phyloP scores from a whole-genome alignment of 2,329 filamentous ascomycete genomes.

The Microdochium bolleyi region DNA sequence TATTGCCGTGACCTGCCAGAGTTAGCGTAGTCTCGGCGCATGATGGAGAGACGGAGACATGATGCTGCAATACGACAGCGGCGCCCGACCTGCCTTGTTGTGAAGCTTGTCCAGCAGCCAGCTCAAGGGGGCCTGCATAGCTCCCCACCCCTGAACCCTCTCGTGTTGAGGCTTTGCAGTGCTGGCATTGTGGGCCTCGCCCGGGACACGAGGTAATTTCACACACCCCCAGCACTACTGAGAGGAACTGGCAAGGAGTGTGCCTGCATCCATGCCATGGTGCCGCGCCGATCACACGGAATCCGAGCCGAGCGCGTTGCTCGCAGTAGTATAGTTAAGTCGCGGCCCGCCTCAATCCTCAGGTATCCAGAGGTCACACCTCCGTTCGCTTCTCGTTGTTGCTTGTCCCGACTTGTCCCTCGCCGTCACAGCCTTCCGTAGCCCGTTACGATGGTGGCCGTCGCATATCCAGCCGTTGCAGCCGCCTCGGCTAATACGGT shows the following conservation, averaged over 20 bases:
- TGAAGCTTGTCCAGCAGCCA: not conserved
- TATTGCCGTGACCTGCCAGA: not conserved
- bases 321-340: not conserved
- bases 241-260: not conserved
- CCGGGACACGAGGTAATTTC: not conserved
- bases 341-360: not conserved
- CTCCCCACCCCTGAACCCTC: not conserved
- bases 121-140: not conserved
- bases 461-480: conserved; percentile 1
- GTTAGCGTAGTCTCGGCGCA: too few relatives aligned
- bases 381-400: not conserved
- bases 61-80: not conserved
- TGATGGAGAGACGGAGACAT: not conserved
- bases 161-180: not conserved
- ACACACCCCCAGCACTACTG: not conserved
- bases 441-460: conserved; percentile 5
- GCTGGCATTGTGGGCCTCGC: not conserved
- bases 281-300: not conserved
- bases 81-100: not conserved
- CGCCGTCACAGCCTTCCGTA: not conserved
- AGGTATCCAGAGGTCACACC: not conserved
- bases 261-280: not conserved
- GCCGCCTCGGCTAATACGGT: conserved; percentile 1
- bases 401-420: not conserved
- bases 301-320: not conserved